phyloP scores from a whole-genome alignment of 257 asterid species.

The Solanum dulcamara region DNA sequence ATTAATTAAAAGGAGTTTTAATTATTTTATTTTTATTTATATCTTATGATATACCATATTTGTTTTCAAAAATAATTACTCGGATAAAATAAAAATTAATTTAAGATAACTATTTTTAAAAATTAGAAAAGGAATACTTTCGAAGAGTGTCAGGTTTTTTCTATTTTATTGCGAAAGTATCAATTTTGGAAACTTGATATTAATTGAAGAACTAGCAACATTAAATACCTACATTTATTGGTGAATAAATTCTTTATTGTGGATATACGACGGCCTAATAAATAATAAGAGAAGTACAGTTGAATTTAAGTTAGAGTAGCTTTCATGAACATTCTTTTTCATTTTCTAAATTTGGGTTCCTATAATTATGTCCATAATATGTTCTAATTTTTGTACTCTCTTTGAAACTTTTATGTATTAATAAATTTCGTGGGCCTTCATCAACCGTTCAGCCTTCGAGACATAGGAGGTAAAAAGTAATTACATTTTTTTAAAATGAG shows the following conservation, averaged over 20 bases:
- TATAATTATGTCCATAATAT: background rate
- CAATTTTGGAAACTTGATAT: background rate
- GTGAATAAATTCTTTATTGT: background rate
- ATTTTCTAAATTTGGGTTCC: background rate
- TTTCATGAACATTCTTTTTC: background rate
- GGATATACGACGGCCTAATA: background rate
- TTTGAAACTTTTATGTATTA: background rate
- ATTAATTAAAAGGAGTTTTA: too few species aligned
- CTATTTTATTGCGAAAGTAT: background rate
- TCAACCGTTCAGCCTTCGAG: background rate
- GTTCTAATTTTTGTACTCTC: background rate
- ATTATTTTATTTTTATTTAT: too few species aligned
- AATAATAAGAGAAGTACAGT: background rate
- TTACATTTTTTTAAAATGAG: too few species aligned
- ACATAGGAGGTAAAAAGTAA: background rate
- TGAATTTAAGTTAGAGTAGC: background rate
- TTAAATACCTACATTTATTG: background rate
- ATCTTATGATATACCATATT: too few species aligned
- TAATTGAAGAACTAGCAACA: background rate
- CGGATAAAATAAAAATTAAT: too few species aligned
- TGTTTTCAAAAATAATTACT: too few species aligned
- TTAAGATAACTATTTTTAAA: background rate
- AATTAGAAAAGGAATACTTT: background rate
- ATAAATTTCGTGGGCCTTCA: background rate
- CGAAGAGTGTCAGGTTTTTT: background rate